phyloP scores from a whole-genome alignment of 306 rosid genomes.

The Prunus armeniaca region DNA sequence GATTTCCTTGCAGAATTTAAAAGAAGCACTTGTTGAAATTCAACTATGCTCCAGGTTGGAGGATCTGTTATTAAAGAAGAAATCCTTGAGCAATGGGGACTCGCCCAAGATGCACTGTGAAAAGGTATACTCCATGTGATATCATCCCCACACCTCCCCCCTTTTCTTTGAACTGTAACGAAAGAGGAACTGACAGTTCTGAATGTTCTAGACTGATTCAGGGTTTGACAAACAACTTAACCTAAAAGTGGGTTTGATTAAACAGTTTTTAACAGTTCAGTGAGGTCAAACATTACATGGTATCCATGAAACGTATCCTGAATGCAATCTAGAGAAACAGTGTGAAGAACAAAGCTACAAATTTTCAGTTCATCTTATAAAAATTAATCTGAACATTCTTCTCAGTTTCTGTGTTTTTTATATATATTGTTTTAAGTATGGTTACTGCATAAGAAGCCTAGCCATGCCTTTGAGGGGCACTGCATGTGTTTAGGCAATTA shows the following conservation, averaged over 20 bases:
- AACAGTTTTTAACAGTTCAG: background rate
- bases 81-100: constrained; percentile 56
- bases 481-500: background rate
- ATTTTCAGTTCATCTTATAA: background rate
- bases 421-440: background rate
- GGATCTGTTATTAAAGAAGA: constrained; percentile 69
- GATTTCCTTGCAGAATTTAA: constrained; percentile 52
- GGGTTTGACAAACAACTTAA: background rate
- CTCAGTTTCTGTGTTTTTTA: background rate
- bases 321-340: background rate
- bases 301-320: background rate
- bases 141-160: background rate
- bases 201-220: background rate
- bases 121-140: constrained; percentile 55
- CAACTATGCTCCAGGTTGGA: constrained; percentile 59
- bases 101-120: constrained; percentile 59
- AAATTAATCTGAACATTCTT: background rate
- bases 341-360: background rate
- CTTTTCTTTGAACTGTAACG: background rate
- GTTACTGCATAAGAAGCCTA: background rate
- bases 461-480: background rate
- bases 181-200: background rate
- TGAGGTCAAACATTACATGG: background rate
- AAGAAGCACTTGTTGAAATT: constrained; percentile 53
- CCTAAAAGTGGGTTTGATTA: background rate